phyloP scores from a whole-genome alignment of 2,329 filamentous ascomycete species.

The Aotearoamyces nothofagi region DNA sequence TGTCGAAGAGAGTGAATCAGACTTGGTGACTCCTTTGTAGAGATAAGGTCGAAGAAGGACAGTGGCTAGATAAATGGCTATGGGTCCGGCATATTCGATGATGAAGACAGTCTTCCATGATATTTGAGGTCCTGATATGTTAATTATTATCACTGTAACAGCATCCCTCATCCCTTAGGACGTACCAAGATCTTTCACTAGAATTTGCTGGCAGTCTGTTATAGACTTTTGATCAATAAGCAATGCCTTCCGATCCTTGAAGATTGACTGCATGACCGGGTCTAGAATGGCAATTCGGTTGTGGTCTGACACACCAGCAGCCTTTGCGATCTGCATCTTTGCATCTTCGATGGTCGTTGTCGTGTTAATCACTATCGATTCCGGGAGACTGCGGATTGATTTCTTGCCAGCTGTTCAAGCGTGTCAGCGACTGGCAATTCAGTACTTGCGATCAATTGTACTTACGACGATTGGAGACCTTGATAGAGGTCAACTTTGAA shows the following conservation, averaged over 20 bases:
- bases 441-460: neutral
- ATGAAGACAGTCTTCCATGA: conserved; percentile 89
- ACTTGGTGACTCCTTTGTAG: conserved; percentile 35
- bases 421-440: neutral
- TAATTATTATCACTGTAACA: conserved; percentile 10
- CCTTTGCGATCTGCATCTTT: conserved; percentile 37
- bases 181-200: conserved; percentile 88
- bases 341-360: conserved; percentile 42
- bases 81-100: conserved; percentile 85
- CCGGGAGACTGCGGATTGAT: conserved; percentile 30
- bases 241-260: conserved; percentile 44
- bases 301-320: conserved; percentile 34
- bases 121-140: conserved; percentile 59
- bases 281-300: conserved; percentile 50
- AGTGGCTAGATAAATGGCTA: conserved; percentile 69
- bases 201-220: conserved; percentile 38
- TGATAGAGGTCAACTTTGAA: conserved; percentile 3
- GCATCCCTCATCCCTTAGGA: conserved; percentile 1
- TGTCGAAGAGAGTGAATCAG: conserved; percentile 37
- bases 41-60: conserved; percentile 57
- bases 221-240: conserved; percentile 33
- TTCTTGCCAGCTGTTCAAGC: conserved; percentile 13
- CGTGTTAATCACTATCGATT: conserved; percentile 29
- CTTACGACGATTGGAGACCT: conserved; percentile 6
- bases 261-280: conserved; percentile 41